Evolutionary conservation across 106 monocot species (phyloP), one percentile per base, ranked within the genome.

Genomic region (Allium fistulosum): DNA sequence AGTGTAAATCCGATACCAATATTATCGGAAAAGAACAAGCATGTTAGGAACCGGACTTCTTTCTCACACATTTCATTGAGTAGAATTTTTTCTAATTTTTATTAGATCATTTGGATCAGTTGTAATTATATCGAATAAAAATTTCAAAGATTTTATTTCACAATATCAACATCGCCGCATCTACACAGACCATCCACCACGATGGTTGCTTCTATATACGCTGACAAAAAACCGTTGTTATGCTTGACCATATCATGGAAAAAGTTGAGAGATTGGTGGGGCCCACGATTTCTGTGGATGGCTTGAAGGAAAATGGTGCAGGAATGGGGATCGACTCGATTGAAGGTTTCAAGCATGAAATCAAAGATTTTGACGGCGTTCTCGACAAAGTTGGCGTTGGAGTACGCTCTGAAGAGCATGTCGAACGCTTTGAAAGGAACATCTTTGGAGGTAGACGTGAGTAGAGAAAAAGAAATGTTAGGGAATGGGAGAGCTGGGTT

Each of bases 41-140:
- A 83, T 65, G 53, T 89, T 87, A 17, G 78, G 72, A 68, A 53
- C 28, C 10, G 74, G 46, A 14, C 80, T n/a, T n/a, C 80, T 68
- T 62, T 86, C 10, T 69, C 63, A 46, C 64, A 60, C 88, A 97
- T 92, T 89, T 89, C 92, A 16, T 97, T 92, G 63, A 97, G n/a
- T 22, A 22, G 22, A 22, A 22, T 22, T 22, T 22, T 22, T 22
- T 22, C 22, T 22, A 22, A 22, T 22, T 22, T 22, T 22, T 22
- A 22, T 22, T 22, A 22, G 22, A 22, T 22, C 22, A 22, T 1
- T 22, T 22, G 22, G 22, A 22, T 22, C 22, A 1, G 22, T 22
- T 0, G 22, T 22, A 22, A 22, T 22, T 22, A 22, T 22, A 22
- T 22, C 22, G 0, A 22, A 22, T 22, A 22, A 22, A 22, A 22